Base-by-base conservation (phyloP, 2,329 filamentous ascomycete species). In the Neoascochyta sp. region DNA sequence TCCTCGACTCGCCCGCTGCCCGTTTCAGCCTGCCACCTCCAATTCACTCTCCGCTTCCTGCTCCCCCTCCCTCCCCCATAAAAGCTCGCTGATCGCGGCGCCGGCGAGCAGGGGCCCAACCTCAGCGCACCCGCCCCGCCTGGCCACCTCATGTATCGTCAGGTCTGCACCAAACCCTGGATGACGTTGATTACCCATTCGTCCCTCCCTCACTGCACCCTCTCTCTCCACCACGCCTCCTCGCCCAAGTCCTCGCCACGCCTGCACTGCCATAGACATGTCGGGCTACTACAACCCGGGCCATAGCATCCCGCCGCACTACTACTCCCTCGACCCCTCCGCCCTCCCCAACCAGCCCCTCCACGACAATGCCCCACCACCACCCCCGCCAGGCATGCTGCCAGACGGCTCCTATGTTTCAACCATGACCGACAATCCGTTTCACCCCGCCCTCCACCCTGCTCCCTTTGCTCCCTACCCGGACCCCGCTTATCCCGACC, bases 141-240 rank as follows among this genome's bases (percentile, higher is more conserved):
- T 25, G 22, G 24, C 32, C 27, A 24, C 28, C 24, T 30, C 32
- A 41, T 38, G 34, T 42, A 41, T 30, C 32, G 20, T 34, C 28
- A 43, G 36, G 34, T 39, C 38, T 39, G 36, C 27, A 39, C 39
- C 42, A 33, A 36, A 46, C 33, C 43, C 45, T 55, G 56, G 45
- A 63, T 63, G 59, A 63, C 58, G 58, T 62, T 60, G 54, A 53
- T 57, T 47, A 44, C 43, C 38, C 40, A 50, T 44, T 45, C 43
- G 42, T 29, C 38, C 41, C 50, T 50, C 40, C 39, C 39, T 52
- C 52, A 47, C 46, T 48, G 49, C 24, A 45, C 39, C 24, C 35
- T 33, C 43, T 37, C 40, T 36, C 38, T 46, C 25, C 31, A 41
- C 41, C 37, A 37, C 45, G 43, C 40, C 44, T 38, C 43, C 25